A percentile compares a stretch with the other conserved stretches of the same genome.
phyloP scores from a whole-genome alignment of 1,139 yeast species.

The Kurtzmaniella natalensis region DNA sequence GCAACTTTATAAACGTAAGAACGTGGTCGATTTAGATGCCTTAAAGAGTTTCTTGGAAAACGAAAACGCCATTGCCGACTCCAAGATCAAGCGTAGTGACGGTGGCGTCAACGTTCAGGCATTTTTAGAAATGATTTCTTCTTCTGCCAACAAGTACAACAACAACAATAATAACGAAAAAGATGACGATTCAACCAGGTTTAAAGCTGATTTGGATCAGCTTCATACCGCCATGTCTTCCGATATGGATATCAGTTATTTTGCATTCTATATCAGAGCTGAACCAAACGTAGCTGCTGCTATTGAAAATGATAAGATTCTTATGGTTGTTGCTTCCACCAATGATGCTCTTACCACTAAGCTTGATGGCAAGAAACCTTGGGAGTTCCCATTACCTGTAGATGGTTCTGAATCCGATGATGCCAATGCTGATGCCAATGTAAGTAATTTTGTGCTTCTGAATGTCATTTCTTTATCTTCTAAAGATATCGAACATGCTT shows the following conservation, averaged over 20 bases:
- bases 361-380: slow-evolving; percentile 48
- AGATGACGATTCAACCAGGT: neutral
- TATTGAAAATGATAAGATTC: slow-evolving; percentile 34
- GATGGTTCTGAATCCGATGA: slow-evolving; percentile 40
- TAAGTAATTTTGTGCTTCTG: slow-evolving; percentile 40
- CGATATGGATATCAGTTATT: slow-evolving; percentile 40
- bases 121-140: slow-evolving; percentile 52
- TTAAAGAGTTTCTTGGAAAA: too few relatives aligned
- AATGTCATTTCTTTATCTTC: slow-evolving; percentile 47
- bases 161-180: neutral
- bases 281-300: slow-evolving; percentile 36
- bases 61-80: too few relatives aligned
- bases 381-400: slow-evolving; percentile 60
- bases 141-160: slow-evolving; percentile 48
- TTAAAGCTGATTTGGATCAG: slow-evolving; percentile 8
- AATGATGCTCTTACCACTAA: slow-evolving; percentile 45
- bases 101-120: neutral
- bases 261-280: slow-evolving; percentile 55
- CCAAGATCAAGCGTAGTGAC: neutral
- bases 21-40: too few relatives aligned
- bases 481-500: slow-evolving; percentile 1
- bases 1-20: too few relatives aligned
- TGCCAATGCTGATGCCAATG: slow-evolving; percentile 38
- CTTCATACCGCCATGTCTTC: slow-evolving; percentile 41
- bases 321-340: slow-evolving; percentile 59